These are phyloP conservation scores for Boletus coccyginus DNA, from an alignment of 768 basidiomycete genomes.

Conservation along the genomic window DNA sequence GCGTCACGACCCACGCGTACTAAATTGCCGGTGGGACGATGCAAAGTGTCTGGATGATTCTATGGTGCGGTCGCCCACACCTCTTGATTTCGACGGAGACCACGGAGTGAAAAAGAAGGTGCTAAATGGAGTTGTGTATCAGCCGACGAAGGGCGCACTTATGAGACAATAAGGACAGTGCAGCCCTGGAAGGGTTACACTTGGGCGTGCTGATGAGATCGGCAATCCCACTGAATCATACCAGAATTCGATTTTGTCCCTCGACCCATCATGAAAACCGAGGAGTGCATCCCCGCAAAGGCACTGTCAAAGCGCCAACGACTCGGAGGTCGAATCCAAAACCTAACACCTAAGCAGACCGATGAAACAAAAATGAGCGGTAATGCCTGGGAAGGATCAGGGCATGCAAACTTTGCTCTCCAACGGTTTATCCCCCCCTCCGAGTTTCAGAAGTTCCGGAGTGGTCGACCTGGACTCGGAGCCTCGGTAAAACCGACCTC, in stretches of 20 bases:
- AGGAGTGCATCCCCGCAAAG: background rate
- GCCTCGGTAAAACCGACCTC: background rate
- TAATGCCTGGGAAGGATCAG: background rate
- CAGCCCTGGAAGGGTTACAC: background rate
- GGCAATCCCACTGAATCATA: background rate
- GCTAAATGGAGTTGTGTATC: constrained; percentile 18
- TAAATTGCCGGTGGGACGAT: constrained; percentile 44
- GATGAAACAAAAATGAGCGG: background rate
- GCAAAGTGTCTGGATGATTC: constrained; percentile 38
- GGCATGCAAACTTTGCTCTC: background rate
- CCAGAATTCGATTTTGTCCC: background rate
- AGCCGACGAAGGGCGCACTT: constrained; percentile 30
- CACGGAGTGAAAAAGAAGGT: constrained; percentile 12
- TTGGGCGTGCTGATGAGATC: constrained; percentile 2
- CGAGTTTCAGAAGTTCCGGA: background rate
- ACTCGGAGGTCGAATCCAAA: background rate
- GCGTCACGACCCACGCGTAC: background rate
- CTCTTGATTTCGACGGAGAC: constrained; percentile 52
- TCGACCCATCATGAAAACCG: background rate
- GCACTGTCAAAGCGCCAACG: background rate
- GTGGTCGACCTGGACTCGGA: background rate
- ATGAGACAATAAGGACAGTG: constrained; percentile 51
- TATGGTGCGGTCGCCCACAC: constrained; percentile 49
- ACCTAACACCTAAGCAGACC: background rate
- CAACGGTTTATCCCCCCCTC: background rate